A percentile compares a stretch with the other conserved stretches of the same genome.
Conservation (phyloP, 306 rosid genomes). For the Prunus persica region DNA sequence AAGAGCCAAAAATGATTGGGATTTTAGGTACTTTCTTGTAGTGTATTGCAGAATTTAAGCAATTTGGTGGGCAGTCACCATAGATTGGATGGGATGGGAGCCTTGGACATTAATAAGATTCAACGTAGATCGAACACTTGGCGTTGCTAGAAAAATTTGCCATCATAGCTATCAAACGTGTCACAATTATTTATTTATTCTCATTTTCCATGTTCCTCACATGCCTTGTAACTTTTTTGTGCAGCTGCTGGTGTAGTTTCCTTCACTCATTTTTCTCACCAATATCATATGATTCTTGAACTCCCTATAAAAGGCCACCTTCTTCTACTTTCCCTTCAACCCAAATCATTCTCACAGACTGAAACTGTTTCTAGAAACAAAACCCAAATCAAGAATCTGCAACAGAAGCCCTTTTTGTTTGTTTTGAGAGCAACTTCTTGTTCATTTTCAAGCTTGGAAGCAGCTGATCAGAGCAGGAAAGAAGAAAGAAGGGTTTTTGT, state of each 20-base stretch:
- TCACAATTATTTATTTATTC: not conserved
- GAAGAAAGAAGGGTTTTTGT: not conserved
- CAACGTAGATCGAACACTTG: not conserved
- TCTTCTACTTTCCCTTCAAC: not conserved
- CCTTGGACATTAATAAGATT: not conserved
- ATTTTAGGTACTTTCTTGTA: not conserved
- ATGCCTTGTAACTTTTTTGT: not conserved
- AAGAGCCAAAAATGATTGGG: not conserved
- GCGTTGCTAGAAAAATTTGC: not conserved
- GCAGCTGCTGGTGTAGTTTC: not conserved
- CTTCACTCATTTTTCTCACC: conserved; percentile 2
- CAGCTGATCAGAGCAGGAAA: not conserved
- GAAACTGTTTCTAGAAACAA: not conserved
- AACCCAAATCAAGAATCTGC: not conserved
- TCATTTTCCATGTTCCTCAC: conserved; percentile 6
- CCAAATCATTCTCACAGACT: not conserved
- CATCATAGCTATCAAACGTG: not conserved
- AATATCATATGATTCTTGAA: not conserved
- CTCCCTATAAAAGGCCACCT: not conserved
- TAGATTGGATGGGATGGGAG: not conserved
- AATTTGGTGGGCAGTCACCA: not conserved
- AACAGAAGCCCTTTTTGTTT: not conserved
- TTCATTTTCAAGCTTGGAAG: not conserved
- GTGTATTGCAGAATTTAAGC: not conserved
- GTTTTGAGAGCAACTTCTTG: not conserved